Base-by-base conservation (phyloP, 129 eudicot species). In the Arctium minus region DNA sequence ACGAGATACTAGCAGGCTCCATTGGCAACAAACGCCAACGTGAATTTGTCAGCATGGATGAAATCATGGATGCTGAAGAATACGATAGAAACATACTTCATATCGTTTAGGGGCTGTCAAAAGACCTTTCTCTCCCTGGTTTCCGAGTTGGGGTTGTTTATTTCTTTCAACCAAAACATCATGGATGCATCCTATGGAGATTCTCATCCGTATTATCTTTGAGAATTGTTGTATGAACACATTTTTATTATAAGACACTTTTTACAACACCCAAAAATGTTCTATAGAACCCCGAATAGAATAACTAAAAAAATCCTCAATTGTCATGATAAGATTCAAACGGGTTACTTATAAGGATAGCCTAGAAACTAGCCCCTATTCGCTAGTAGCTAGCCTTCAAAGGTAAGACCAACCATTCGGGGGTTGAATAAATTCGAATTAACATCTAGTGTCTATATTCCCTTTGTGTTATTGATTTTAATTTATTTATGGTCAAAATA, bases 11-110 rank as follows among this genome's bases (percentile, higher is more conserved):
- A 36, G 85, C 77, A 7, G 91, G 94, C 36, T 85, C 97, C 74
- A 83, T 68, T 46, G 82, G 89, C 64, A 88, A 89, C 36, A 68
- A 84, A 56, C 79, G 5, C 75, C 87, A 67, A 67, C 87, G 91
- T 73, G 96, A 91, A 74, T 89, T 92, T 79, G 86, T 89, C 84
- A 94, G 98, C 92, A 85, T 92, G 86, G 94, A 94, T 40, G 97
- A 91, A 80, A 89, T 93, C 40, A 62, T 88, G 4, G 84, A 88
- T 31, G 81, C 91, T 0, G 91, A 85, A 83, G 97, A 89, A 71
- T 87, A 79, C 8, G 92, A 94, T 38, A 68, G 82, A 31, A 83
- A 79, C 81, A 78, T 94, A 77, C 88, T 94, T 73, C 98, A 94
- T 79, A 79, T 92, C 2, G 86, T 94, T 83, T 91, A 92, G 33